A percentile compares a stretch with the other conserved stretches of the same genome.
These are phyloP conservation scores for Prunus mongolica DNA, from an alignment of 306 rosid genomes.

Conservation along the genomic window DNA sequence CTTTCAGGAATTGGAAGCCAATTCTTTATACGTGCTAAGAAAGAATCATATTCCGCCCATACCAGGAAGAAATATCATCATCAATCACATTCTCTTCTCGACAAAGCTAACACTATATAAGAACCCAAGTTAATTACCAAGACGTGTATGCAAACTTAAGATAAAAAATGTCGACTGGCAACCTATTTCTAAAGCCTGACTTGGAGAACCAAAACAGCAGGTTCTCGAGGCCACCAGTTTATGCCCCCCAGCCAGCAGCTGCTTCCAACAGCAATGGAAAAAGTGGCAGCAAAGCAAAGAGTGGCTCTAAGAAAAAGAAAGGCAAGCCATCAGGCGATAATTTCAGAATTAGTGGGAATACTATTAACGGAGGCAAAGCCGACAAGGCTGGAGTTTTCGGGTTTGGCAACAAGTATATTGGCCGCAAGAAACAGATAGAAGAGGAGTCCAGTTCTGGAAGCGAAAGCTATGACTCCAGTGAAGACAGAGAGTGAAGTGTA, in stretches of 20 bases:
- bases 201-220: neutral
- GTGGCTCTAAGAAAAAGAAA: neutral
- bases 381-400: conserved; percentile 2
- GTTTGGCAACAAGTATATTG: conserved; percentile 3
- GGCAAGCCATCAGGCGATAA: neutral
- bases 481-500: neutral
- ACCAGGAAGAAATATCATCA: no score
- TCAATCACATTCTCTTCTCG: no score
- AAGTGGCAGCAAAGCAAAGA: neutral
- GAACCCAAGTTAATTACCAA: neutral
- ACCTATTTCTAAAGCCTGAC: neutral
- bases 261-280: neutral
- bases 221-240: neutral
- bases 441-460: neutral
- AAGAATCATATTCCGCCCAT: neutral
- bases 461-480: neutral
- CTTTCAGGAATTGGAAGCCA: no score
- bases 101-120: neutral
- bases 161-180: neutral
- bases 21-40: no score
- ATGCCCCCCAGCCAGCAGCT: neutral
- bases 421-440: neutral
- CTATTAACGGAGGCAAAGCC: neutral
- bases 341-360: neutral
- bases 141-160: neutral